phyloP scores from a whole-genome alignment of 805 yeast species.

The Clavispora vitiphila region DNA sequence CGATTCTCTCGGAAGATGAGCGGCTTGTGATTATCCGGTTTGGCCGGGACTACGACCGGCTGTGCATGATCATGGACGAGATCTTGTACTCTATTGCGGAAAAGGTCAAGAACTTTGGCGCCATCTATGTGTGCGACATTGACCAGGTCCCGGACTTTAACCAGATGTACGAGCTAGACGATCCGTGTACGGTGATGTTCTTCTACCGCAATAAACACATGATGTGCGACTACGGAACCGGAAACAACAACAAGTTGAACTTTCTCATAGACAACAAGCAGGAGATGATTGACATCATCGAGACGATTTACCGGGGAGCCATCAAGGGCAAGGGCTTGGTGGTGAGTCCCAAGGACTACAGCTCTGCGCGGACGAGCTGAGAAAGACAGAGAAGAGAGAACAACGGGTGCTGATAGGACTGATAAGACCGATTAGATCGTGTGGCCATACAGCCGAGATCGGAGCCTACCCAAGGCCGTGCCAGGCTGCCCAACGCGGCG shows the following conservation, averaged over 20 bases:
- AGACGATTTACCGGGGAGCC: conserved; percentile 87
- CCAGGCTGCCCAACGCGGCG: too few relatives aligned
- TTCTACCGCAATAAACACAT: conserved; percentile 90
- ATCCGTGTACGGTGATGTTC: conserved; percentile 90
- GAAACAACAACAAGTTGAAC: conserved; percentile 91
- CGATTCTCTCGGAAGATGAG: conserved; percentile 86
- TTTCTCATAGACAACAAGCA: conserved; percentile 72
- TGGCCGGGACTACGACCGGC: conserved; percentile 71
- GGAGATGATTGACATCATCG: conserved; percentile 86
- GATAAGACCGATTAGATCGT: too few relatives aligned
- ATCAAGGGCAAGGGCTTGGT: conserved; percentile 89
- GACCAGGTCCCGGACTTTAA: conserved; percentile 86
- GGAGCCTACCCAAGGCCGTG: too few relatives aligned
- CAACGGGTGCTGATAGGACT: too few relatives aligned
- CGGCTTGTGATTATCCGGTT: conserved; percentile 83
- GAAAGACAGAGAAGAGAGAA: too few relatives aligned
- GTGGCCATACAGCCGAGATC: too few relatives aligned
- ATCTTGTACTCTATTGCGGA: conserved; percentile 73
- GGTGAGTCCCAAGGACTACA: conserved; percentile 71
- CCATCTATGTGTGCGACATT: conserved; percentile 81
- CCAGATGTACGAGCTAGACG: conserved; percentile 83
- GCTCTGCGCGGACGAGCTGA: conserved; percentile 20
- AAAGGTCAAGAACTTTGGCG: conserved; percentile 83
- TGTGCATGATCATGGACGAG: conserved; percentile 91
- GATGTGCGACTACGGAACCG: conserved; percentile 99